Conservation (phyloP, 1,139 yeast genomes). For the Geotrichum candidum region DNA sequence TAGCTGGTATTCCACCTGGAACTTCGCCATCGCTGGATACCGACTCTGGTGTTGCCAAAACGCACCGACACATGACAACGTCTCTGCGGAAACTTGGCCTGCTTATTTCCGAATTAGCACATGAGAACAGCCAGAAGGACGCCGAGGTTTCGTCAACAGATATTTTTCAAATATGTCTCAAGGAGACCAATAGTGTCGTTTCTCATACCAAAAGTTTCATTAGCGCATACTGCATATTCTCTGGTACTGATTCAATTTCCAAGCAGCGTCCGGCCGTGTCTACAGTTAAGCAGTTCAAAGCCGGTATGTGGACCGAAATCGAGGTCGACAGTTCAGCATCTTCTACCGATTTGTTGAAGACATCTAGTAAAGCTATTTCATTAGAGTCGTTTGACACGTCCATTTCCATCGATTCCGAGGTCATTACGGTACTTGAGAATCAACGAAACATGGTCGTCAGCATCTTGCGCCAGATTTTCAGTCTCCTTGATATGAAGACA, state of each 20-base stretch:
- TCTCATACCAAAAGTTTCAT: background rate
- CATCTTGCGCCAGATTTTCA: background rate
- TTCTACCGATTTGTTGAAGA: slow-evolving; percentile 16
- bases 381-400: slow-evolving; percentile 19
- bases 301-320: slow-evolving; percentile 22
- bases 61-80: slow-evolving; percentile 24
- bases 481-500: slow-evolving; percentile 3
- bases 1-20: slow-evolving; percentile 28
- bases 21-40: slow-evolving; percentile 23
- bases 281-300: slow-evolving; percentile 22
- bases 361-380: background rate
- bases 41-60: slow-evolving; percentile 20
- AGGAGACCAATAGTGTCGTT: background rate
- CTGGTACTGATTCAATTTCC: background rate
- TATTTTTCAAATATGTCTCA: background rate
- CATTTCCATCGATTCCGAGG: slow-evolving; percentile 17
- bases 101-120: background rate
- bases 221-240: background rate
- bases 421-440: slow-evolving; percentile 14
- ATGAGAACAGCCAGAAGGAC: slow-evolving; percentile 11
- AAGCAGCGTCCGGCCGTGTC: slow-evolving; percentile 9
- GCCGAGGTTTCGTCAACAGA: slow-evolving; percentile 6
- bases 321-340: slow-evolving; percentile 6
- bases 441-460: slow-evolving; percentile 8
- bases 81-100: slow-evolving; percentile 22